Base-by-base conservation (phyloP, 2,329 filamentous ascomycete species). In the Myriosclerotinia scirpicola region DNA sequence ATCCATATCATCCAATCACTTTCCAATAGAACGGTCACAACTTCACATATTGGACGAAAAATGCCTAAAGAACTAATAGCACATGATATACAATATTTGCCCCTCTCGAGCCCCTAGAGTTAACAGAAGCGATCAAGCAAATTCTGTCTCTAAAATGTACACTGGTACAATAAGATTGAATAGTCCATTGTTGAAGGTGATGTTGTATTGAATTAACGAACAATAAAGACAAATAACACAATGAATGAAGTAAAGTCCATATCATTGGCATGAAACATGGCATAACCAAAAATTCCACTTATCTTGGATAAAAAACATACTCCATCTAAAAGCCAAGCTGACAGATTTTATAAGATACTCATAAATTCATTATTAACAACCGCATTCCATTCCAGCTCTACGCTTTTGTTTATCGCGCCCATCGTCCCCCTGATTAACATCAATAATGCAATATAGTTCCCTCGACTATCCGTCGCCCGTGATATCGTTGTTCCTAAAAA, bases 361-460 rank as follows among this genome's bases (percentile, higher is more conserved):
- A 48, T 48, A 22, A 26, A 48, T 36, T 22, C 20, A 50, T 58
- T 36, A 48, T 50, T 50, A 38, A n/a, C 36, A 42, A 30, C 34
- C 50, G n/a, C 9, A 42, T 54, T 17, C 3, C 36, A 22, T 36
- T 63, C 22, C 22, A 22, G 4, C 7, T 64, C 22, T 54, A 26
- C 7, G 14, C 40, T 55, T 50, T 6, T 34, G 20, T 55, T 40
- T 30, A 42, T 42, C 22, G 17, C 50, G 14, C 5, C n/a, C n/a
- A 34, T 34, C 15, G 3, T 17, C 46, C n/a, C 22, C n/a, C n/a
- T 17, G 36, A 14, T n/a, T 17, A 52, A 17, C 17, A 7, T 22
- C 20, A 60, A 65, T 65, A 53, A n/a, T 60, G 52, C 17, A 59
- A 60, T 9, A 26, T 36, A 22, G 12, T 60, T 14, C 26, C 54